These are phyloP conservation scores for Phytopythium boreale DNA, from an alignment of 352 stramenopile genomes.

Conservation along the genomic window DNA sequence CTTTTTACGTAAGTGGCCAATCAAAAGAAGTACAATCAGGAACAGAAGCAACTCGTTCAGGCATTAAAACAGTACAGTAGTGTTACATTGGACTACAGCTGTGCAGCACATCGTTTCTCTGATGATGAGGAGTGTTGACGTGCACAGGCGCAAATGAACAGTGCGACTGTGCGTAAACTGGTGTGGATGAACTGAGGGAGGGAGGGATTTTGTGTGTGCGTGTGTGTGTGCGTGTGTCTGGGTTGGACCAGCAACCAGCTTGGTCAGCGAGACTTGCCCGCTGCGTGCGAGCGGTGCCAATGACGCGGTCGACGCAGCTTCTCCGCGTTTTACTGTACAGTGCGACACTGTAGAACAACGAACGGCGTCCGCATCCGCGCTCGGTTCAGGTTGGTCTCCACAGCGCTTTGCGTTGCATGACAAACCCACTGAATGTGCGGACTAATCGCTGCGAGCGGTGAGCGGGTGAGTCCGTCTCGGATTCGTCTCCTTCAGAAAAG, in stretches of 20 bases:
- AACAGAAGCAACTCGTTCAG: neutral
- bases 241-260: neutral
- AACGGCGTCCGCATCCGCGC: no score
- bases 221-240: neutral
- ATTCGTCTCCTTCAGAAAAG: conserved; percentile 2
- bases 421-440: neutral
- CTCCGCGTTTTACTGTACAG: no score
- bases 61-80: neutral
- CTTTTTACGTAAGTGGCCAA: neutral
- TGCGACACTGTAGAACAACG: no score
- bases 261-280: neutral
- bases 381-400: no score
- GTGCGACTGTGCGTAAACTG: neutral
- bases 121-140: neutral
- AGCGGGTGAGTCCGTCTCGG: neutral
- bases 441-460: neutral
- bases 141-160: neutral
- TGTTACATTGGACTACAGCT: no score
- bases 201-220: neutral
- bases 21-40: neutral
- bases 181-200: neutral
- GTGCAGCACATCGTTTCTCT: neutral
- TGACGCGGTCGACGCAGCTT: neutral
- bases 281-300: neutral
- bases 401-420: no score